Evolutionary conservation across 148 eudicot genomes (phyloP).

Genomic region (Fagopyrum esculentum): DNA sequence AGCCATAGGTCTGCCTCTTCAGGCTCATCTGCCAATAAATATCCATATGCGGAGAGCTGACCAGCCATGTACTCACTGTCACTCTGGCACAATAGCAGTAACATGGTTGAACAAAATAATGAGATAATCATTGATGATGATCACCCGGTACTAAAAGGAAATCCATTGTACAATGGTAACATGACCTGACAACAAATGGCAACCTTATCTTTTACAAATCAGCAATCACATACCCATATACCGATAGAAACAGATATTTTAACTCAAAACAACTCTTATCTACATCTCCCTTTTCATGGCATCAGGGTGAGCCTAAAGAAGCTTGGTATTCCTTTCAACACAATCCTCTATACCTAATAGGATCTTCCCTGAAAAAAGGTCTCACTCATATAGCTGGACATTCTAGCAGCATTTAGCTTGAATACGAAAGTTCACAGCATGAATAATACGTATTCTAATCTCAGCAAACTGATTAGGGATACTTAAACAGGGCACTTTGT

Average conservation of each 20-base stretch:
- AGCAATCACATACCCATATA: too few species aligned
- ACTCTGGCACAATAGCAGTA: slow-evolving; percentile 47
- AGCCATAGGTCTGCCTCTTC: slow-evolving; percentile 95
- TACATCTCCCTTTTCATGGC: neutral
- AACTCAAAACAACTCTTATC: too few species aligned
- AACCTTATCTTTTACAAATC: too few species aligned
- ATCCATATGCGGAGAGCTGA: slow-evolving; percentile 95
- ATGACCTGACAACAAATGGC: neutral
- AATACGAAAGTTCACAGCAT: too few species aligned
- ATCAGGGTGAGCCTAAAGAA: neutral
- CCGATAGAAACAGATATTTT: too few species aligned
- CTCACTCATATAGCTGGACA: neutral
- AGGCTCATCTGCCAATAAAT: slow-evolving; percentile 57
- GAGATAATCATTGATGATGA: neutral
- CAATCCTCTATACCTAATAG: neutral
- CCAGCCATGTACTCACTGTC: slow-evolving; percentile 99
- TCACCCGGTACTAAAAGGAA: too few species aligned
- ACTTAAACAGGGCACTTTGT: too few species aligned
- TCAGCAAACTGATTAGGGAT: too few species aligned
- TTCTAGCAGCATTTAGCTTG: too few species aligned
- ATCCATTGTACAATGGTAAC: neutral
- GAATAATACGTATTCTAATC: too few species aligned
- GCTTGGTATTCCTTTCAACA: neutral
- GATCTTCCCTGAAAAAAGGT: neutral
- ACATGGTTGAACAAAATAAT: neutral